Percentiles rank a stretch among this genome's conserved stretches.
These are phyloP conservation scores for Erigeron canadensis DNA, from an alignment of 129 eudicot genomes.

Conservation along the genomic window DNA sequence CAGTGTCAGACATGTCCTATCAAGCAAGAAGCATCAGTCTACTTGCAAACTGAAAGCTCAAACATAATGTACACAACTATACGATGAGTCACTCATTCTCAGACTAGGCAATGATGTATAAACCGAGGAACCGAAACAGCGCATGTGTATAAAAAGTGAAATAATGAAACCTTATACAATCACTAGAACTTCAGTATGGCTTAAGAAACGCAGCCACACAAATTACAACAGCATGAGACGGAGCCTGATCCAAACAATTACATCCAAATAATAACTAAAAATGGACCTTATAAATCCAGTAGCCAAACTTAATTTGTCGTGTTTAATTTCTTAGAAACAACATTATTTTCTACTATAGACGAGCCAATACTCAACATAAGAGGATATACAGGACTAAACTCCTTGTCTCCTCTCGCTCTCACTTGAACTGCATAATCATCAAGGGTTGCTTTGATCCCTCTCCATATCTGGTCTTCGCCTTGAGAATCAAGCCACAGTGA, in stretches of 20 bases:
- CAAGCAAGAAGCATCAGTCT: no score
- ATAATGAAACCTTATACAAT: slow-evolving; percentile 16
- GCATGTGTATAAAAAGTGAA: neutral
- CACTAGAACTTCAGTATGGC: neutral
- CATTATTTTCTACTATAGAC: slow-evolving; percentile 52
- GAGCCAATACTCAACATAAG: slow-evolving; percentile 77
- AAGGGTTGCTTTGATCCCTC: slow-evolving; percentile 81
- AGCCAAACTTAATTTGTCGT: slow-evolving; percentile 8
- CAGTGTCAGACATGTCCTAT: no score
- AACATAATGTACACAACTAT: no score
- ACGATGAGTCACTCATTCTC: no score
- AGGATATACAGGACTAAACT: slow-evolving; percentile 89
- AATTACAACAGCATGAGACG: slow-evolving; percentile 1
- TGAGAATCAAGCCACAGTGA: slow-evolving; percentile 92
- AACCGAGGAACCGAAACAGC: neutral
- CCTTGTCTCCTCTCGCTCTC: slow-evolving; percentile 75
- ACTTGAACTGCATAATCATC: slow-evolving; percentile 85
- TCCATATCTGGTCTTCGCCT: slow-evolving; percentile 96
- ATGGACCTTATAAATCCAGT: slow-evolving; percentile 17
- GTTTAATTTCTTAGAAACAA: slow-evolving; percentile 31
- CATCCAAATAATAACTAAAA: neutral
- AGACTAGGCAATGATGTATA: no score
- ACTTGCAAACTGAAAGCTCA: no score
- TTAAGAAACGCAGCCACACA: neutral
- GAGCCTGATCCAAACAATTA: no score